Evolutionary conservation across 345 rosid genomes (phyloP), one percentile per base, ranked within the genome.

Genomic region (Bretschneidera sinensis): DNA sequence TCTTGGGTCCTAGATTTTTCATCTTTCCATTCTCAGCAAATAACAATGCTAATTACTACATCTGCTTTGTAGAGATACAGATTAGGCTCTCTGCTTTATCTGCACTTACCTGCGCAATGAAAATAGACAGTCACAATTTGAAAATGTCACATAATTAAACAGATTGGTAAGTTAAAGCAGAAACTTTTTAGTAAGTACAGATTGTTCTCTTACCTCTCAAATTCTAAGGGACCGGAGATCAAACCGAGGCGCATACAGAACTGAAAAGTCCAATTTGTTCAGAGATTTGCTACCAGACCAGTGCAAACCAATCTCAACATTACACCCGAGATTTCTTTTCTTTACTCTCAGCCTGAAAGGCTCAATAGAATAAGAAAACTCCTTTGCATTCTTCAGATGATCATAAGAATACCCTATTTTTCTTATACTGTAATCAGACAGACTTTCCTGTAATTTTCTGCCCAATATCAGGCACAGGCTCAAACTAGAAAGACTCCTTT

Each of bases 401-500:
- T n/a, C 3, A 19, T 39, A 21, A 22, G 24, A 51, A 48, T 14
- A 39, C 1, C 16, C 51, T 3, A n/a, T 48, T 5, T 1, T 18
- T 48, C 20, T 39, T 39, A 39, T 39, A 13, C 10, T 39, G 45
- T 1, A 7, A 39, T 5, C 16, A 14, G 48, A 51, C n/a, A 24
- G 51, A 21, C 11, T 39, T 50, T 9, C 7, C 17, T 19, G 4
- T 9, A 11, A 23, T 51, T 48, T 58, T 48, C 54, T 39, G 52
- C 18, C 28, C 66, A 13, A 51, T 54, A 33, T 66, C 72, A 59
- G 80, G 80, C 17, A 76, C 18, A 24, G 76, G 76, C 5, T 76
- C 73, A 23, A 71, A 76, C 76, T 74, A 76, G 21, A 76, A 76
- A 0, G 68, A 39, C 53, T 76, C 65, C 43, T 71, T 68, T 48